Conservation (phyloP, 2,329 filamentous ascomycete genomes). For the Gnomoniopsis smithogilvyi region DNA sequence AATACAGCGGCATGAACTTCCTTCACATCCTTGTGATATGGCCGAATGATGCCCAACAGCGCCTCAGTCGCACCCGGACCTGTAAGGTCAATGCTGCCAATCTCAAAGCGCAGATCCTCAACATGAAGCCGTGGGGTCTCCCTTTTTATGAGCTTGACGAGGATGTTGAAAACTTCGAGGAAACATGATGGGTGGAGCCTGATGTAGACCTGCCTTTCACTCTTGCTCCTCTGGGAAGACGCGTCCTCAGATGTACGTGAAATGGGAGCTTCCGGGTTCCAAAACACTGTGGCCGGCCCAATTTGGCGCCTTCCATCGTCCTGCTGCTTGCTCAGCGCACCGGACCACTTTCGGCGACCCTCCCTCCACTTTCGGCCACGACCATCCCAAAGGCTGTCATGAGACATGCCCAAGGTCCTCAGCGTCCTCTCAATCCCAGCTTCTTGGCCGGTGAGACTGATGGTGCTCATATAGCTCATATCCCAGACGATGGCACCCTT, state of each 20-base stretch:
- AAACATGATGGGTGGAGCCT: slow-evolving; percentile 82
- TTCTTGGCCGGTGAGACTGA: slow-evolving; percentile 68
- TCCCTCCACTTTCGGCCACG: slow-evolving; percentile 69
- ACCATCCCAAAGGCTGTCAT: slow-evolving; percentile 58
- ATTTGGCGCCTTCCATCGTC: slow-evolving; percentile 56
- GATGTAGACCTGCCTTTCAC: slow-evolving; percentile 55
- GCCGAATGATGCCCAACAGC: slow-evolving; percentile 65
- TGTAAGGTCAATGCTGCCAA: slow-evolving; percentile 56
- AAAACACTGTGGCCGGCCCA: slow-evolving; percentile 71
- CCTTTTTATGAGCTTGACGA: slow-evolving; percentile 55
- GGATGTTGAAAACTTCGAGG: slow-evolving; percentile 62
- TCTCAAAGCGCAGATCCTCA: slow-evolving; percentile 68
- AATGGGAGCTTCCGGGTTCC: slow-evolving; percentile 52
- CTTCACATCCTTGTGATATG: slow-evolving; percentile 36
- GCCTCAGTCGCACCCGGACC: slow-evolving; percentile 76
- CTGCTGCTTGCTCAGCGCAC: slow-evolving; percentile 49
- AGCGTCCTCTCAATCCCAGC: slow-evolving; percentile 65
- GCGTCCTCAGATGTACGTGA: slow-evolving; percentile 16
- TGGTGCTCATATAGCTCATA: slow-evolving; percentile 88
- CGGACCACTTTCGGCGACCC: slow-evolving; percentile 47
- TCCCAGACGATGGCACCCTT: slow-evolving; percentile 87
- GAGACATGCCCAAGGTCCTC: slow-evolving; percentile 59
- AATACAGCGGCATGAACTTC: slow-evolving; percentile 48
- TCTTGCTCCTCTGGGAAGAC: slow-evolving; percentile 15
- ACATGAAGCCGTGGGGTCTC: slow-evolving; percentile 60